Evolutionary conservation across 768 basidiomycete genomes (phyloP).

Genomic region (Rhodocollybia butyracea): DNA sequence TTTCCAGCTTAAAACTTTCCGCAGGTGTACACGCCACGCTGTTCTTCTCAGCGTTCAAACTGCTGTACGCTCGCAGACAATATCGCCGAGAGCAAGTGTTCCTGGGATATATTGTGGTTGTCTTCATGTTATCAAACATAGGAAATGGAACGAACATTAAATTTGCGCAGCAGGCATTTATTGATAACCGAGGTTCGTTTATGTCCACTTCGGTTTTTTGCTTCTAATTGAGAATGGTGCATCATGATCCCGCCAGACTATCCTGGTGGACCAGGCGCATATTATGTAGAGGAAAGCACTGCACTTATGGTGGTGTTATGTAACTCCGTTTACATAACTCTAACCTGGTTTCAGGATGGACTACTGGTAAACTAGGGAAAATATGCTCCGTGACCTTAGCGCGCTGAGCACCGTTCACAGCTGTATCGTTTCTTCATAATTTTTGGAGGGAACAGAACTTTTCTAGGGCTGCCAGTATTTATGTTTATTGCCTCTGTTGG

Average conservation of each 20-base stretch:
- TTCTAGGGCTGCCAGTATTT: neutral
- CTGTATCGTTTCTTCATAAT: neutral
- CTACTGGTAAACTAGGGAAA: neutral
- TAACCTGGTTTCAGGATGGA: neutral
- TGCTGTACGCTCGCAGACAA: neutral
- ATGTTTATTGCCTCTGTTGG: neutral
- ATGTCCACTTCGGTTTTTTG: neutral
- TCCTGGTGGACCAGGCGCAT: neutral
- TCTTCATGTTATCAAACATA: neutral
- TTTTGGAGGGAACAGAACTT: neutral
- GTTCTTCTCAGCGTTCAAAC: neutral
- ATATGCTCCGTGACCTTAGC: neutral
- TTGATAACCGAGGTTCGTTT: neutral
- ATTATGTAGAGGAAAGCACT: neutral
- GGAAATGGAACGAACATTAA: neutral
- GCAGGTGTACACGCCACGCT: neutral
- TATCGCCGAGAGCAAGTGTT: neutral
- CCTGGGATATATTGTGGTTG: neutral
- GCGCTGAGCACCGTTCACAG: neutral
- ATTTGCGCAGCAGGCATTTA: neutral
- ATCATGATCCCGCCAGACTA: neutral
- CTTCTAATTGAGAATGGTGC: neutral
- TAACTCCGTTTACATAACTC: neutral
- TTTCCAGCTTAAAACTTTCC: neutral
- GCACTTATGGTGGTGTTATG: neutral